Evolutionary conservation across 2,329 filamentous ascomycete genomes (phyloP).

Genomic region (Hypoxylon sp.): DNA sequence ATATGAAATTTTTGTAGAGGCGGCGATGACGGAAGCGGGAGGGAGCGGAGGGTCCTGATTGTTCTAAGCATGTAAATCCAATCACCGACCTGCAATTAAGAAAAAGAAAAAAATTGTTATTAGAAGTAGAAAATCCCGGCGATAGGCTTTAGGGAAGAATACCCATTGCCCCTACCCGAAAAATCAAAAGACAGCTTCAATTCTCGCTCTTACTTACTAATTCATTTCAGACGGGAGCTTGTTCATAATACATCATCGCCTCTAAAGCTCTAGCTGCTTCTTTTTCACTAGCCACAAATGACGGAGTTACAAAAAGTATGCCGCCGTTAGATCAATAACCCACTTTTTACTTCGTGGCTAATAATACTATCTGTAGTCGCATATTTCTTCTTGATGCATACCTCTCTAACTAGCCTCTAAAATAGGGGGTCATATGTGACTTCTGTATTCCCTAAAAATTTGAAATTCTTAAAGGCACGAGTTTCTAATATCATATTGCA

Average conservation of each 20-base stretch:
- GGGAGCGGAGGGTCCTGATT: too few species aligned
- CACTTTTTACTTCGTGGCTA: not conserved
- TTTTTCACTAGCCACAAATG: constrained; percentile 10
- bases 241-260: constrained; percentile 39
- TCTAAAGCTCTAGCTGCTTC: constrained; percentile 14
- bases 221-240: constrained; percentile 38
- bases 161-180: constrained; percentile 34
- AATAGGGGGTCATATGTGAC: too few species aligned
- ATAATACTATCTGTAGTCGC: not conserved
- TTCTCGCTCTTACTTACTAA: constrained; percentile 35
- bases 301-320: constrained; percentile 20
- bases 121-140: constrained; percentile 19
- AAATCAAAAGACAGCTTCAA: constrained; percentile 27
- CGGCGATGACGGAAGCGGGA: constrained; percentile 29
- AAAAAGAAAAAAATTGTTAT: constrained; percentile 9
- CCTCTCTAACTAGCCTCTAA: too few species aligned
- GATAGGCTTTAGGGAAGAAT: constrained; percentile 15
- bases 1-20: constrained; percentile 32
- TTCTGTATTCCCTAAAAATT: too few species aligned
- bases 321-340: too few species aligned
- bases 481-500: too few species aligned
- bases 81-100: constrained; percentile 8
- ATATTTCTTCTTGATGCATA: not conserved
- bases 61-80: too few species aligned
- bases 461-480: too few species aligned